Evolutionary conservation across 305 asterid genomes (phyloP).

Genomic region (Solanum hybrid): DNA sequence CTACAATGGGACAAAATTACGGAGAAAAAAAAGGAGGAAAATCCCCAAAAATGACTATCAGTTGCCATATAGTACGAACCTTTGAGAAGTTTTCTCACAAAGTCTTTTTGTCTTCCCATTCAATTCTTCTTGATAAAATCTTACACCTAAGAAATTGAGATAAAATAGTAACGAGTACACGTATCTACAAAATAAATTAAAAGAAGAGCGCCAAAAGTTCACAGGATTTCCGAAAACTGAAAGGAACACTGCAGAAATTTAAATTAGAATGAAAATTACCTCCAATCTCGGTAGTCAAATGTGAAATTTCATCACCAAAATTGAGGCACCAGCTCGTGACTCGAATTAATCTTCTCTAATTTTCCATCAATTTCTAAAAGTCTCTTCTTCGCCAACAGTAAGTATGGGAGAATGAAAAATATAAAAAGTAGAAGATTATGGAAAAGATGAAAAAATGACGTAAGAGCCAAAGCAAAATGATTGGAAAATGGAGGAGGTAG

Average conservation of each 20-base stretch:
- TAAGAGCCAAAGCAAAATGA: neutral
- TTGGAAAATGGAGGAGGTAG: too few relatives aligned
- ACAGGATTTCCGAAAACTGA: neutral
- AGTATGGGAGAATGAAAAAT: neutral
- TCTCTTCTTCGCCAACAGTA: neutral
- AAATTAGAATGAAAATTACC: neutral
- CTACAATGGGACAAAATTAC: neutral
- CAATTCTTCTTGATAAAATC: neutral
- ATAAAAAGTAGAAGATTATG: neutral
- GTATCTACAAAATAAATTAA: too few relatives aligned
- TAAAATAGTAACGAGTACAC: neutral
- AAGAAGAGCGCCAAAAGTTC: neutral
- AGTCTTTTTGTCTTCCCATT: neutral
- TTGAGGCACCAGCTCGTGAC: neutral
- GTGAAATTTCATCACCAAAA: neutral
- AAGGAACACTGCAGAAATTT: neutral
- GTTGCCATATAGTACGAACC: neutral
- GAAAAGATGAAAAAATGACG: neutral
- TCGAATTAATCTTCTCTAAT: neutral
- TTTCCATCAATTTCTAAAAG: neutral
- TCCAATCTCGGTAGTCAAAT: neutral
- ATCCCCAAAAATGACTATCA: neutral
- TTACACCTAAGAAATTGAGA: neutral
- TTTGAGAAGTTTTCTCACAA: neutral
- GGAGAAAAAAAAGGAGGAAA: neutral